Base-by-base conservation (phyloP, 1,284 basidiomycete species). In the Porogramme epimiltina region DNA sequence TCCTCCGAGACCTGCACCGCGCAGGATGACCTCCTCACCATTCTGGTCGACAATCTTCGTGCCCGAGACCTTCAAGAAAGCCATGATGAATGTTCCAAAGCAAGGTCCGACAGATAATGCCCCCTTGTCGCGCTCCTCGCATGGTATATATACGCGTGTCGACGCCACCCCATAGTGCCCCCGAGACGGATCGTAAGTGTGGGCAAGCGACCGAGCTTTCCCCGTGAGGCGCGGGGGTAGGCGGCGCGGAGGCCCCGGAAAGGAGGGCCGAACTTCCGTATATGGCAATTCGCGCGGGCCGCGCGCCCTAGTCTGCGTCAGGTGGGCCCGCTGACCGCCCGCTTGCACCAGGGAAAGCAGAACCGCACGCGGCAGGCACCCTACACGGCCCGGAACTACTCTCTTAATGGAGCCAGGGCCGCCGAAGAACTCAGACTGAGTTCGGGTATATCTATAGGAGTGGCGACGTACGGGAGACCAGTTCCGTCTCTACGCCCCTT, bases 1-100 rank as follows among this genome's bases (percentile, higher is more conserved):
- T 54, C 84, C 85, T 56, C 84, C 85, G 25, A 87, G 70, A 31
- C 86, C 86, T 38, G 84, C 84, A 34, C 86, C 87, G 24, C 84
- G 74, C 49, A 88, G 73, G 56, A 85, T 72, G 48, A 86, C 72
- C 54, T 84, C 78, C 38, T 80, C 72, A 18, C 75, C 81, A 40
- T 78, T 66, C 41, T 73, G 75, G 62, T 85, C 76, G 47, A 86
- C 76, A 55, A 87, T 73, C 59, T 78, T 81, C 8, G 75, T 81
- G 22, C 81, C 82, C 37, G 70, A 72, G 15, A 86, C 78, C 58
- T 73, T 78, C 39, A 87, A 69, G 55, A 45, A 55, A 49, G 80
- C 62, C 68, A 70, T 70, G 41, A 25, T 58, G 38, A 10, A 22
- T 33, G 40, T 39, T 31, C 28, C 6, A 13, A 31, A 31, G 28